These are phyloP conservation scores for Leccinum pachyderme DNA, from an alignment of 1,284 basidiomycete species.

Conservation along the genomic window DNA sequence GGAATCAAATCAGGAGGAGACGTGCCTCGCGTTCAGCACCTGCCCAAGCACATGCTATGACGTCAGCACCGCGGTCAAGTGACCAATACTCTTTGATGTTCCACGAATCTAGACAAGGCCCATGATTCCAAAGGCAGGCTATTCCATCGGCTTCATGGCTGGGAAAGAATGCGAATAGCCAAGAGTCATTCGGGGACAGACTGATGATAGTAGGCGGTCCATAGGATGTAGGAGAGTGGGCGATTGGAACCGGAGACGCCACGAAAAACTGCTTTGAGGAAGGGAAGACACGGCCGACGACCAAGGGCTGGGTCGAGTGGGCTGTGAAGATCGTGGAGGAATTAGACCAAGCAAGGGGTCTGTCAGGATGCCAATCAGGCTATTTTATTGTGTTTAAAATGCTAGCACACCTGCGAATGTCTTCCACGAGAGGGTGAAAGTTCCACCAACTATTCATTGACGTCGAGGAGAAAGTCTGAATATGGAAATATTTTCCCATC, in stretches of 20 bases:
- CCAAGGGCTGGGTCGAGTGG: constrained; percentile 55
- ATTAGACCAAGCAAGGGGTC: constrained; percentile 68
- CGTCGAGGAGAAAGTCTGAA: background rate
- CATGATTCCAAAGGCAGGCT: constrained; percentile 65
- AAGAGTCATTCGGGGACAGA: constrained; percentile 54
- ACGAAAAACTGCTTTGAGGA: constrained; percentile 63
- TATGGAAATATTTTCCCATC: background rate
- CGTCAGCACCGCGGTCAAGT: constrained; percentile 49
- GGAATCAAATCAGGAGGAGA: background rate
- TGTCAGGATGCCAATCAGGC: constrained; percentile 26
- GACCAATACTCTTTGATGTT: constrained; percentile 55
- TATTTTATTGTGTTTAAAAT: background rate
- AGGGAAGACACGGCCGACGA: constrained; percentile 66
- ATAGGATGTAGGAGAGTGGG: constrained; percentile 46
- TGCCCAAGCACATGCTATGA: constrained; percentile 63
- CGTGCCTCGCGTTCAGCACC: constrained; percentile 57
- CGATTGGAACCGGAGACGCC: constrained; percentile 49
- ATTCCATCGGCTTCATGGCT: constrained; percentile 51
- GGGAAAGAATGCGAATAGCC: constrained; percentile 76
- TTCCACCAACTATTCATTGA: constrained; percentile 62
- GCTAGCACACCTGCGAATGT: constrained; percentile 46
- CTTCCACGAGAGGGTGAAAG: constrained; percentile 57
- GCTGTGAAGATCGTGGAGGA: constrained; percentile 67
- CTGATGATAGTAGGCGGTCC: constrained; percentile 62
- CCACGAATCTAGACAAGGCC: constrained; percentile 60